Percentiles rank a stretch among this genome's conserved stretches.
Conservation (phyloP, 495 filamentous ascomycete species). For the Pyrenula massariospora region DNA sequence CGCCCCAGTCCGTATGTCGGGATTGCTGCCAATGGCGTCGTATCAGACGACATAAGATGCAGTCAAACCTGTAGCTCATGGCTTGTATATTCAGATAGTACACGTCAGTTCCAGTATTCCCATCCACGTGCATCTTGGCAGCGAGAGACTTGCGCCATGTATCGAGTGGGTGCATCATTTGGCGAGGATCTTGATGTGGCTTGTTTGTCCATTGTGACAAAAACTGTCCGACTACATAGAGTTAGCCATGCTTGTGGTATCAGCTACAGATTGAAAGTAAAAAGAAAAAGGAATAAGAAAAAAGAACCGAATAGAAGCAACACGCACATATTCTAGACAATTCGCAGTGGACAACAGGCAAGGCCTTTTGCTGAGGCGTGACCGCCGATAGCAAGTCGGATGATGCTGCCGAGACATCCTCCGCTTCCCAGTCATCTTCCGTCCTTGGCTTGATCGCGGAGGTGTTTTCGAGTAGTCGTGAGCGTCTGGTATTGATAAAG, state of each 20-base stretch:
- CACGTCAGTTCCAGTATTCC: conserved; percentile 7
- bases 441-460: conserved; percentile 7
- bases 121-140: conserved; percentile 7
- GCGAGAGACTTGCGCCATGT: conserved; percentile 6
- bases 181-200: conserved; percentile 6
- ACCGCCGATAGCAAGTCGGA: conserved; percentile 6
- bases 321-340: conserved; percentile 8
- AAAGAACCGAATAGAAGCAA: conserved; percentile 5
- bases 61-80: conserved; percentile 9
- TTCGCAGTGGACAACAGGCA: conserved; percentile 7
- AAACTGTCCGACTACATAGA: not conserved
- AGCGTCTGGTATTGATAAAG: conserved; percentile 8
- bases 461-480: conserved; percentile 6
- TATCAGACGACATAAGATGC: conserved; percentile 7
- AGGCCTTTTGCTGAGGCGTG: conserved; percentile 8
- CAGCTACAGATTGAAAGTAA: not conserved
- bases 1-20: conserved; percentile 5
- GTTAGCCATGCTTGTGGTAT: not conserved
- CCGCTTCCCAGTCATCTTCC: conserved; percentile 8
- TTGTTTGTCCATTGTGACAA: conserved; percentile 4
- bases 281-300: conserved; percentile 3
- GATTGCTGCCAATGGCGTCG: conserved; percentile 4
- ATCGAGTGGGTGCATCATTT: conserved; percentile 8
- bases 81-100: conserved; percentile 8
- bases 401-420: conserved; percentile 5